Evolutionary conservation across 345 rosid species (phyloP), one percentile per base, ranked within the genome.

Genomic region (Microcos paniculata): DNA sequence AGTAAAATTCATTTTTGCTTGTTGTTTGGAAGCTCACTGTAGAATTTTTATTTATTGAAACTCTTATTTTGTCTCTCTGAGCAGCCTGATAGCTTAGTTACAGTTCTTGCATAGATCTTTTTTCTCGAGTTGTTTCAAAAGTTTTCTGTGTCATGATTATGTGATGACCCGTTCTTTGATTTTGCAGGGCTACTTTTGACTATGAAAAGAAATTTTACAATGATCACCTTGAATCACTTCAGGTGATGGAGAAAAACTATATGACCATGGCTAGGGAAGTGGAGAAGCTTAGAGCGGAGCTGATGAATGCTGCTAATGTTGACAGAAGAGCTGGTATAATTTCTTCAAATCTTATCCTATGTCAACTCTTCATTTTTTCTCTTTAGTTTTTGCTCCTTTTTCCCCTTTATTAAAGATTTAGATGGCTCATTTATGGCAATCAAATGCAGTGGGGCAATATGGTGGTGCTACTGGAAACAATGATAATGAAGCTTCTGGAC

Each of bases 201-300:
- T 87, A 85, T 69, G 99, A 96, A 79, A 92, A 91, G 87, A 93
- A 90, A 82, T 82, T 88, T 80, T 96, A 91, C 79, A 90, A 80
- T 51, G 99, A 93, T 84, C 98, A 96, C 85, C 92, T 92, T 8
- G 94, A 93, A 81, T 91, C 94, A 76, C 96, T 93, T 79, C 97
- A 93, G 79, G 92, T 85, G 33, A 93, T 96, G 99, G 94, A 93
- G 83, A 88, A 91, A 80, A 92, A 92, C 84, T 93, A 92, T 70
- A 83, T 84, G 74, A 87, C 89, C 30, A 92, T 96, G 99, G 87
- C 97, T 38, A 85, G 82, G 88, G 99, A 96, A 84, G 94, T 93
- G 71, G 97, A 96, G 79, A 93, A 96, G 76, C 98, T 92, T 77
- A 93, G 89, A 71, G 90, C 89, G n/a, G 94, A 92, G 79, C 76